Evolutionary conservation across 225 moss, liverwort and hornwort species (phyloP), one percentile per base, ranked within the genome.

Genomic region (Sphagnum tenellum): DNA sequence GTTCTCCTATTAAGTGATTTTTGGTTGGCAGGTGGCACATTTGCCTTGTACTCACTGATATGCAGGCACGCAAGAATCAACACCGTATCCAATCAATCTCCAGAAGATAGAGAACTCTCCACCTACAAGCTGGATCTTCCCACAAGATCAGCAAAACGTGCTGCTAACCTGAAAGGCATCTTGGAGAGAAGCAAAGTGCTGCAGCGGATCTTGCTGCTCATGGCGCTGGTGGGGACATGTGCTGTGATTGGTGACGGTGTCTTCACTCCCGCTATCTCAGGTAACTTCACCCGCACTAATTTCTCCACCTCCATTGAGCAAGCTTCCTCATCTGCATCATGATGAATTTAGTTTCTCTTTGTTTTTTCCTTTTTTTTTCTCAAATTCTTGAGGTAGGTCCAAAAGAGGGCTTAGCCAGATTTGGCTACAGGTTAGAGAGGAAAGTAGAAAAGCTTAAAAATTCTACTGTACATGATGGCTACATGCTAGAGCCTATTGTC

Each of bases 181-280:
- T 58, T 92, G 47, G 77, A 85, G 71, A 65, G 70, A 44, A 82
- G 49, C 60, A 75, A 60, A 45, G 67, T 74, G 14, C 44, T 85
- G 71, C 74, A 79, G 70, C 55, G 67, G 3, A 4, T 89, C 5
- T 65, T 92, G 49, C 81, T 92, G 59, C 71, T 69, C 3, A 69
- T 83, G 29, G 89, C 87, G 0, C 75, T 89, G 11, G 46, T 67
- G 5, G 92, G 92, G 46, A 89, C 89, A 5, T 89, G 82, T 72
- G 73, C 77, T 3, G 89, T 92, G 47, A 92, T 92, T 64, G 92
- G 92, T 52, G 92, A 92, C 63, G 92, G 89, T 9, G 87, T 89
- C 49, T 79, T 92, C 46, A 92, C 92, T 54, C 92, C 92, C 44
- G 79, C 87, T 46, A 89, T 89, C 60, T 92, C 92, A 73, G 92